phyloP scores from a whole-genome alignment of 495 filamentous ascomycete genomes.

The Penicillium lagena region DNA sequence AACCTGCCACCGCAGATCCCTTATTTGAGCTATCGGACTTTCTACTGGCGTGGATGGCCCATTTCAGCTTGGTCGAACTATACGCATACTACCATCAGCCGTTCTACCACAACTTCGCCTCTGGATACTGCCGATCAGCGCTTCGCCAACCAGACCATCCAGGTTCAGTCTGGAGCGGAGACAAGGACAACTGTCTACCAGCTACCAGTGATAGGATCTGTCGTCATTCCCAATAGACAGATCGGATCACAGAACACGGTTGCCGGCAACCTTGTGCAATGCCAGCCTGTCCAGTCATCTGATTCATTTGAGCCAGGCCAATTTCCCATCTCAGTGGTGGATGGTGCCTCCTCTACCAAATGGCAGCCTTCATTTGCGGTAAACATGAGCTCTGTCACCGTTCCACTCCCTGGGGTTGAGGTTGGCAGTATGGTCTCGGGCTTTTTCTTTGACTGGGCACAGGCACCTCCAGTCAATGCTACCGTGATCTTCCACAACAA shows the following conservation, averaged over 20 bases:
- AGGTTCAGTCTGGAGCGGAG: slow-evolving; percentile 40
- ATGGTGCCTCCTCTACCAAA: slow-evolving; percentile 62
- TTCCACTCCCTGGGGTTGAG: slow-evolving; percentile 41
- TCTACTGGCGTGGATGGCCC: slow-evolving; percentile 65
- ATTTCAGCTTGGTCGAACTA: slow-evolving; percentile 56
- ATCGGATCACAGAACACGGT: slow-evolving; percentile 41
- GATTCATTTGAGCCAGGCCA: slow-evolving; percentile 56
- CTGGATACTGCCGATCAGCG: slow-evolving; percentile 37
- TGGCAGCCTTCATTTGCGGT: slow-evolving; percentile 59
- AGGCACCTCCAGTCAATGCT: slow-evolving; percentile 50
- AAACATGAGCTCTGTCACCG: slow-evolving; percentile 39
- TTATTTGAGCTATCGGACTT: slow-evolving; percentile 54
- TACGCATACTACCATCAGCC: slow-evolving; percentile 58
- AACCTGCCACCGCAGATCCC: slow-evolving; percentile 57
- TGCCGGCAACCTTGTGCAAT: slow-evolving; percentile 61
- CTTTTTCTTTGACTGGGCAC: slow-evolving; percentile 63
- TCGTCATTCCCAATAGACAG: slow-evolving; percentile 56
- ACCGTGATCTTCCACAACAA: slow-evolving; percentile 50
- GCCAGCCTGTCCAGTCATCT: slow-evolving; percentile 45
- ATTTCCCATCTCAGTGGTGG: slow-evolving; percentile 64
- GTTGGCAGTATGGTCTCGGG: slow-evolving; percentile 37
- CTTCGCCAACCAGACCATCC: slow-evolving; percentile 45
- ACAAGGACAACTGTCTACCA: slow-evolving; percentile 33
- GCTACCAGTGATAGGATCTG: slow-evolving; percentile 42
- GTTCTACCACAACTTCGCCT: slow-evolving; percentile 24